Percentiles rank a stretch among this genome's conserved stretches.
These are phyloP conservation scores for Madurella fahalii DNA, from an alignment of 2,329 filamentous ascomycete species.

Conservation along the genomic window DNA sequence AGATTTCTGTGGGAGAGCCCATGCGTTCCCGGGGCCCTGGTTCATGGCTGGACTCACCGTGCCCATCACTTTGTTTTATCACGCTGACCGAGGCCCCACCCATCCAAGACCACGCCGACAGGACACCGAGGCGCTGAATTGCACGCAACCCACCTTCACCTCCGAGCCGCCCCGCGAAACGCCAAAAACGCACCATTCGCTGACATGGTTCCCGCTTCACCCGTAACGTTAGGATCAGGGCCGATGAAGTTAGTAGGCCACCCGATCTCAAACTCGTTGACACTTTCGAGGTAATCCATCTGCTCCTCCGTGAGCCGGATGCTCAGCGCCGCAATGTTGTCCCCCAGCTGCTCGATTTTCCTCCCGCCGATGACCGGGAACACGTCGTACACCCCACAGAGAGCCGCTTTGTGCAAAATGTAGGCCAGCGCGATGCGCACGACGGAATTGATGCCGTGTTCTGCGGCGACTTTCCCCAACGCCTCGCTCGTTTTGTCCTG, in stretches of 20 bases:
- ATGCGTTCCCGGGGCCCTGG: no score
- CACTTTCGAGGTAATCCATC: slow-evolving; percentile 50
- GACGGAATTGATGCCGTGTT: slow-evolving; percentile 52
- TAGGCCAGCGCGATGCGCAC: slow-evolving; percentile 57
- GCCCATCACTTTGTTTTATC: no score
- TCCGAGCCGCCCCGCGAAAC: neutral
- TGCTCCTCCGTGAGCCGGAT: slow-evolving; percentile 49
- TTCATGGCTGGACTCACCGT: no score
- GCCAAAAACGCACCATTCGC: slow-evolving; percentile 1
- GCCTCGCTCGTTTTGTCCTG: slow-evolving; percentile 51
- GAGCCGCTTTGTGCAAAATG: slow-evolving; percentile 45
- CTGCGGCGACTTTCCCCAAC: slow-evolving; percentile 55
- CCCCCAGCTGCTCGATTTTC: slow-evolving; percentile 49
- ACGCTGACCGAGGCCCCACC: no score
- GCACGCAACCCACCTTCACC: no score
- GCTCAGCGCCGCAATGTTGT: slow-evolving; percentile 53
- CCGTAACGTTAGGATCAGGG: slow-evolving; percentile 13
- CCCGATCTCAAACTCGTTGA: slow-evolving; percentile 50
- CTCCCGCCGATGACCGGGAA: slow-evolving; percentile 51
- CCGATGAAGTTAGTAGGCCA: slow-evolving; percentile 48
- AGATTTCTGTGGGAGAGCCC: no score
- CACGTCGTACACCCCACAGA: slow-evolving; percentile 36
- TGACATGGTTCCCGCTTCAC: neutral
- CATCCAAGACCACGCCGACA: no score
- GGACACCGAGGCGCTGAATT: no score